These are phyloP conservation scores for Sesbania bispinosa DNA, from an alignment of 306 rosid species.

Conservation along the genomic window DNA sequence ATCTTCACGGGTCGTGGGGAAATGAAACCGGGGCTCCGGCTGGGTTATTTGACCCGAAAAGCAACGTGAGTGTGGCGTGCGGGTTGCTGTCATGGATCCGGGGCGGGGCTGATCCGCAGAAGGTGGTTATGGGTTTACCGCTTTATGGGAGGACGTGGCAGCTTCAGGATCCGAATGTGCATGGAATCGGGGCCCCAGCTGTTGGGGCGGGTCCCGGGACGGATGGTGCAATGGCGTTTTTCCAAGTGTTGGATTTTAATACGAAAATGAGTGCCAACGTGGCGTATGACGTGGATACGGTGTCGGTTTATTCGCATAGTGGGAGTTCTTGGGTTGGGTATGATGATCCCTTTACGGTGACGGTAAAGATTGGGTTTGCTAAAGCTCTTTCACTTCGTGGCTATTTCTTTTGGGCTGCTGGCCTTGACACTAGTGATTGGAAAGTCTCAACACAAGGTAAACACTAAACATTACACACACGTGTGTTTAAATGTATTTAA, in stretches of 20 bases:
- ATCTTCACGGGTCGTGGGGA: constrained; percentile 54
- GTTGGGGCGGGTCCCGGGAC: constrained; percentile 53
- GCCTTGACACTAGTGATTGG: constrained; percentile 36
- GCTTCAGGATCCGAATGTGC: constrained; percentile 34
- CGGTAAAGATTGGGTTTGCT: constrained; percentile 55
- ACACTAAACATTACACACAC: not conserved
- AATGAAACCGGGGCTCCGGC: constrained; percentile 33
- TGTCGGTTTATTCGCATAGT: constrained; percentile 36
- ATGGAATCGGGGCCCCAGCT: constrained; percentile 42
- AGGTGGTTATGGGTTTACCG: constrained; percentile 64
- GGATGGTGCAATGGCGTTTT: constrained; percentile 30
- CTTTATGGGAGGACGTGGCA: constrained; percentile 64
- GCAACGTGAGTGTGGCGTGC: constrained; percentile 24
- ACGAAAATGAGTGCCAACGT: not conserved
- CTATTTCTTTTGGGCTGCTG: constrained; percentile 79
- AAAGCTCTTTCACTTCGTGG: constrained; percentile 69
- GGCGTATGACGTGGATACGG: constrained; percentile 29
- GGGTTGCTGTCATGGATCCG: constrained; percentile 69
- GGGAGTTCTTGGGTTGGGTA: constrained; percentile 54
- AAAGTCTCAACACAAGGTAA: constrained; percentile 34
- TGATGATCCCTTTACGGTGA: constrained; percentile 37
- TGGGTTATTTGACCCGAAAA: constrained; percentile 45
- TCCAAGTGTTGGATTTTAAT: constrained; percentile 34
- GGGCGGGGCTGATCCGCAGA: constrained; percentile 34
- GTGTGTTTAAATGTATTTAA: too few species aligned